These are phyloP conservation scores for Naganishia liquefaciens DNA, from an alignment of 1,284 basidiomycete genomes.

Conservation along the genomic window DNA sequence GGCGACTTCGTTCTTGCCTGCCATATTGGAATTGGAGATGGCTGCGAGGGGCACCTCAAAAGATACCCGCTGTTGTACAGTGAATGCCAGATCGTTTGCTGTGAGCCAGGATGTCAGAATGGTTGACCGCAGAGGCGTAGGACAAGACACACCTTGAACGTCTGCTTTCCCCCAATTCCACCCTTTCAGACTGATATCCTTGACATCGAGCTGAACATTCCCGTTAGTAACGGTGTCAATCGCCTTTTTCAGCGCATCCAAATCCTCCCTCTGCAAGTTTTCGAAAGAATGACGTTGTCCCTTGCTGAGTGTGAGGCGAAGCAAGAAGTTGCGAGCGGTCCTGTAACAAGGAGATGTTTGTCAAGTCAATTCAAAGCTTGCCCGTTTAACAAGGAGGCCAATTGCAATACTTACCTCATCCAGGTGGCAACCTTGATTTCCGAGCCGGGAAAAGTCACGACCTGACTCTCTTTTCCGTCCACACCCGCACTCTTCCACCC, in stretches of 20 bases:
- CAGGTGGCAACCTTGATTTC: conserved; percentile 88
- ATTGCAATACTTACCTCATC: conserved; percentile 58
- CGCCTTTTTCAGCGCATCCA: conserved; percentile 31
- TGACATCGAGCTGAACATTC: conserved; percentile 75
- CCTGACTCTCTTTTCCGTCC: conserved; percentile 56
- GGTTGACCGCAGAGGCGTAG: not conserved
- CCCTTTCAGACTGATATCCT: conserved; percentile 86
- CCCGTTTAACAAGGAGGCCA: not conserved
- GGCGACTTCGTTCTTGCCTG: conserved; percentile 93
- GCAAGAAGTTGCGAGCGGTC: conserved; percentile 29
- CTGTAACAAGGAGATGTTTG: conserved; percentile 66
- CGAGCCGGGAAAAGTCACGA: conserved; percentile 66
- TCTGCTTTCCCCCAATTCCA: conserved; percentile 99
- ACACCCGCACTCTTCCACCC: conserved; percentile 76
- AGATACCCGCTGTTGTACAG: conserved; percentile 83
- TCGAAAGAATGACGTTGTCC: conserved; percentile 33
- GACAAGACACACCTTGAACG: conserved; percentile 71
- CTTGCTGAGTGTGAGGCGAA: conserved; percentile 28
- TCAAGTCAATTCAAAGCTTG: conserved; percentile 82
- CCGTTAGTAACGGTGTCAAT: conserved; percentile 60
- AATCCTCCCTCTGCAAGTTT: conserved; percentile 31
- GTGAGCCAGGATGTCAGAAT: conserved; percentile 12
- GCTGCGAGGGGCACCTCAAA: conserved; percentile 87
- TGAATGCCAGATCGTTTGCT: conserved; percentile 88
- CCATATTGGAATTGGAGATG: conserved; percentile 97